Conservation (phyloP, 2,329 filamentous ascomycete genomes). For the Dactylonectria macrodidyma region DNA sequence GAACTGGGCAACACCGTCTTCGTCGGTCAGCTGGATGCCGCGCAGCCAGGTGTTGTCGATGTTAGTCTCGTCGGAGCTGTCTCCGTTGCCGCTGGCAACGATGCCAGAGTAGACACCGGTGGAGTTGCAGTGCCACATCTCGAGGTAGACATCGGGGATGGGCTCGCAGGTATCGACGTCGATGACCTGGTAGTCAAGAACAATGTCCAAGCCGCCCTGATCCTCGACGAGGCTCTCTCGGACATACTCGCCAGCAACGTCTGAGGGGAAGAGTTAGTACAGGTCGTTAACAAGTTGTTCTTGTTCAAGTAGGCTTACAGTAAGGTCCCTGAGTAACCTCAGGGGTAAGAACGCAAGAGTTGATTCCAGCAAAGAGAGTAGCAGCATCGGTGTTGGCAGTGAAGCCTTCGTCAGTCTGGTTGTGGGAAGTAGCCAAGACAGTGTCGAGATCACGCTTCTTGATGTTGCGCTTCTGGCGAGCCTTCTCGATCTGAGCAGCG, state of each 20-base stretch:
- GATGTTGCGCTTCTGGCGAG: slow-evolving; percentile 56
- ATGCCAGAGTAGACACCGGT: slow-evolving; percentile 64
- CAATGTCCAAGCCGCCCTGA: slow-evolving; percentile 57
- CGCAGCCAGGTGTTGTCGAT: slow-evolving; percentile 54
- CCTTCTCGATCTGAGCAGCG: slow-evolving; percentile 55
- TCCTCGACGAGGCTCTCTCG: slow-evolving; percentile 58
- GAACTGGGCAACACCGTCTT: slow-evolving; percentile 60
- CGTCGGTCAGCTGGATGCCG: slow-evolving; percentile 57
- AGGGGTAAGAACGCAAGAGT: slow-evolving; percentile 63
- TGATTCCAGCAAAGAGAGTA: slow-evolving; percentile 56
- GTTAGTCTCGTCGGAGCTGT: slow-evolving; percentile 55
- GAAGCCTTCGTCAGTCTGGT: slow-evolving; percentile 55
- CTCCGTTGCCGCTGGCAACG: slow-evolving; percentile 58
- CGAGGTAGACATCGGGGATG: slow-evolving; percentile 58
- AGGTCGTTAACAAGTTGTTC: not conserved
- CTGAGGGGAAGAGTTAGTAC: slow-evolving; percentile 29
- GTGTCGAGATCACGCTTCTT: slow-evolving; percentile 52
- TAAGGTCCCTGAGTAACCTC: slow-evolving; percentile 67
- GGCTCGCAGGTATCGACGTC: slow-evolving; percentile 61
- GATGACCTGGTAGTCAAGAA: slow-evolving; percentile 62
- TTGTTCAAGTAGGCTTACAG: slow-evolving; percentile 43
- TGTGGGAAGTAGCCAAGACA: slow-evolving; percentile 53
- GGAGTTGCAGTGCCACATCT: slow-evolving; percentile 64
- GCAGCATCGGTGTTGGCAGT: slow-evolving; percentile 49
- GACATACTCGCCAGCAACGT: slow-evolving; percentile 52